These are phyloP conservation scores for Puccinia polysora DNA, from an alignment of 1,284 basidiomycete species.

Conservation along the genomic window DNA sequence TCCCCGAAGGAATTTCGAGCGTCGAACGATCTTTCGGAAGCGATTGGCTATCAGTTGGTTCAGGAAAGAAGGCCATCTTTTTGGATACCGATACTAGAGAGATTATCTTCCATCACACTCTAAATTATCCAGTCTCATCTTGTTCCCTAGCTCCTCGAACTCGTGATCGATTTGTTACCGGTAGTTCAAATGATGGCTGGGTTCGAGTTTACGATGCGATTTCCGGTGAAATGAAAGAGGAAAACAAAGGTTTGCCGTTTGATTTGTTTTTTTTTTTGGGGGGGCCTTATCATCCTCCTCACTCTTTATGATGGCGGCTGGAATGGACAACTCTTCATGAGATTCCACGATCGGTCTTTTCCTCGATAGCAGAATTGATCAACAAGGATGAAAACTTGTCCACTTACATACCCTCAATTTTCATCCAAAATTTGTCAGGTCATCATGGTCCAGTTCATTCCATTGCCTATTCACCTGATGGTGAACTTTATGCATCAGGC, in stretches of 20 bases:
- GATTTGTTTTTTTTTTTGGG: background rate
- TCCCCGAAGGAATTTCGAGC: slow-evolving; percentile 77
- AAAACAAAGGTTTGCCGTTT: slow-evolving; percentile 66
- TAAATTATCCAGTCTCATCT: slow-evolving; percentile 59
- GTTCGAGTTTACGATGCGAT: slow-evolving; percentile 82
- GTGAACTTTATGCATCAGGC: slow-evolving; percentile 91
- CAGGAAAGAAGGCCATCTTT: slow-evolving; percentile 86
- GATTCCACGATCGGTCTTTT: too few relatives aligned
- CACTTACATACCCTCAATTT: too few relatives aligned
- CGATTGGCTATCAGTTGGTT: slow-evolving; percentile 79
- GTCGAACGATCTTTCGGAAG: slow-evolving; percentile 87
- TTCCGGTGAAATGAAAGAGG: slow-evolving; percentile 79
- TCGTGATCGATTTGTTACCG: slow-evolving; percentile 86
- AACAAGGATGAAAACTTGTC: background rate
- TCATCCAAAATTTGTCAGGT: slow-evolving; percentile 51
- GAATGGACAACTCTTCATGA: too few relatives aligned
- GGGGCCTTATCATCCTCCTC: background rate
- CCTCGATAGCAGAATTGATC: background rate
- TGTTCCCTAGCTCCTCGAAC: slow-evolving; percentile 65
- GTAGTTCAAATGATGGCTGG: slow-evolving; percentile 89
- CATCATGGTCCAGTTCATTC: slow-evolving; percentile 96
- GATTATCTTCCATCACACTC: slow-evolving; percentile 26
- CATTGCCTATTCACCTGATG: slow-evolving; percentile 89
- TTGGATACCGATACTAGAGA: slow-evolving; percentile 56
- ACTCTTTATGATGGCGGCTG: too few relatives aligned